Conservation (phyloP, 1,139 yeast genomes). For the Debaryomyces fabryi region DNA sequence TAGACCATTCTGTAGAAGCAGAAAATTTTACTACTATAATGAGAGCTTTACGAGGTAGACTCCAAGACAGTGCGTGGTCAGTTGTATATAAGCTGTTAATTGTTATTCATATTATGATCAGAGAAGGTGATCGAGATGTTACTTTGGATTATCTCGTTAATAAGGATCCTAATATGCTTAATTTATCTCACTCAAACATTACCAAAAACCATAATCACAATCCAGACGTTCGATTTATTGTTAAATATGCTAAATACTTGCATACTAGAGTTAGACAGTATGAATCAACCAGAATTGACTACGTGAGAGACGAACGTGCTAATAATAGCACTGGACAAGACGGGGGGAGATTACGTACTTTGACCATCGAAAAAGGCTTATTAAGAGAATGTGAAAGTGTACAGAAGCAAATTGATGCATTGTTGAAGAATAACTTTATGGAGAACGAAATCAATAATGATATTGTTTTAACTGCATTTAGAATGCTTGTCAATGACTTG, state of each 20-base stretch:
- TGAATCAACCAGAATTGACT: slow-evolving; percentile 67
- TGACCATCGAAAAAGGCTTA: slow-evolving; percentile 78
- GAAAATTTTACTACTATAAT: slow-evolving; percentile 72
- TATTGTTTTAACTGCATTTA: slow-evolving; percentile 77
- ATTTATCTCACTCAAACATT: slow-evolving; percentile 38
- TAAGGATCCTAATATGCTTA: slow-evolving; percentile 60
- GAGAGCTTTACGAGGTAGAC: slow-evolving; percentile 59
- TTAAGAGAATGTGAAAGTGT: slow-evolving; percentile 85
- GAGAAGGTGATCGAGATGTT: slow-evolving; percentile 83
- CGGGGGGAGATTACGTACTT: slow-evolving; percentile 67
- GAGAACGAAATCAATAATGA: slow-evolving; percentile 83
- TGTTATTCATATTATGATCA: slow-evolving; percentile 85
- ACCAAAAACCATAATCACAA: slow-evolving; percentile 35
- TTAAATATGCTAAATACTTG: slow-evolving; percentile 74
- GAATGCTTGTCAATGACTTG: slow-evolving; percentile 84
- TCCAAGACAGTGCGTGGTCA: slow-evolving; percentile 86
- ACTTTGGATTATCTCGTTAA: slow-evolving; percentile 66
- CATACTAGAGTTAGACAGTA: slow-evolving; percentile 70
- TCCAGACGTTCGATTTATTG: slow-evolving; percentile 63
- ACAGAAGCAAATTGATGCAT: slow-evolving; percentile 74
- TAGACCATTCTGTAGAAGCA: slow-evolving; percentile 41
- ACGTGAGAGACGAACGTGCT: slow-evolving; percentile 69
- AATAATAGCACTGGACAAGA: slow-evolving; percentile 45
- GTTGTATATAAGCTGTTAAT: slow-evolving; percentile 83
- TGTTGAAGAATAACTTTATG: slow-evolving; percentile 72